Conservation (phyloP, 2,329 filamentous ascomycete species). For the Fusarium liriodendri region DNA sequence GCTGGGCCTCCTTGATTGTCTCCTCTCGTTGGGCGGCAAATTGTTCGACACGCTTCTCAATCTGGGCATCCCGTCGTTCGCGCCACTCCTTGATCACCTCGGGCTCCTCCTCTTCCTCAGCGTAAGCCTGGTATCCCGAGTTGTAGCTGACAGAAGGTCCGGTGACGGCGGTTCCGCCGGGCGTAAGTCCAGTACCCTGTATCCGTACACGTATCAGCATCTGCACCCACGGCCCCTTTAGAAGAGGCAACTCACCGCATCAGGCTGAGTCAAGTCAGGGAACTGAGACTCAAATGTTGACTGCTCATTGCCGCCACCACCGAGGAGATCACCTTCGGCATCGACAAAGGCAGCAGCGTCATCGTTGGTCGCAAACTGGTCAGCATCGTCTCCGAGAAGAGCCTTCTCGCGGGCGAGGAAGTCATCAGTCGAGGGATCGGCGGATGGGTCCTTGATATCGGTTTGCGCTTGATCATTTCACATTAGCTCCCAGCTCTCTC, state of each 20-base stretch:
- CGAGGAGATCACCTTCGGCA: constrained; percentile 76
- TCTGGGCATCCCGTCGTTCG: constrained; percentile 84
- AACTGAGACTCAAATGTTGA: constrained; percentile 86
- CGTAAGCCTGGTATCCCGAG: constrained; percentile 69
- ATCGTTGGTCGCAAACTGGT: constrained; percentile 84
- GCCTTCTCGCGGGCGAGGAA: constrained; percentile 95
- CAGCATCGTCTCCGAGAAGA: constrained; percentile 89
- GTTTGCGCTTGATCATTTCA: constrained; percentile 69
- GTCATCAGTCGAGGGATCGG: constrained; percentile 75
- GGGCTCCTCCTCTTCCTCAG: constrained; percentile 81
- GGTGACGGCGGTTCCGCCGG: constrained; percentile 69
- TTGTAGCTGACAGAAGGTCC: constrained; percentile 74
- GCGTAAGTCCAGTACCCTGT: constrained; percentile 45
- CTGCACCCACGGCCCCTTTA: not conserved
- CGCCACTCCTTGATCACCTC: constrained; percentile 94
- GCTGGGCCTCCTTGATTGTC: constrained; percentile 88
- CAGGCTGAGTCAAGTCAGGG: constrained; percentile 73
- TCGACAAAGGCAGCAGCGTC: constrained; percentile 75
- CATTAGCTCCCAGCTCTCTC: constrained; percentile 31
- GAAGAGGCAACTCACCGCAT: constrained; percentile 46
- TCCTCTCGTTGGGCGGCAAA: constrained; percentile 85
- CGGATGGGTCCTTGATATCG: constrained; percentile 68
- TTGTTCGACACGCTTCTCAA: constrained; percentile 85
- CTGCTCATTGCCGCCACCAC: constrained; percentile 69
- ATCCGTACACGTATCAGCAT: constrained; percentile 18